Evolutionary conservation across 2,329 filamentous ascomycete genomes (phyloP), one percentile per base, ranked within the genome.

Genomic region (Akanthomyces muscarius): DNA sequence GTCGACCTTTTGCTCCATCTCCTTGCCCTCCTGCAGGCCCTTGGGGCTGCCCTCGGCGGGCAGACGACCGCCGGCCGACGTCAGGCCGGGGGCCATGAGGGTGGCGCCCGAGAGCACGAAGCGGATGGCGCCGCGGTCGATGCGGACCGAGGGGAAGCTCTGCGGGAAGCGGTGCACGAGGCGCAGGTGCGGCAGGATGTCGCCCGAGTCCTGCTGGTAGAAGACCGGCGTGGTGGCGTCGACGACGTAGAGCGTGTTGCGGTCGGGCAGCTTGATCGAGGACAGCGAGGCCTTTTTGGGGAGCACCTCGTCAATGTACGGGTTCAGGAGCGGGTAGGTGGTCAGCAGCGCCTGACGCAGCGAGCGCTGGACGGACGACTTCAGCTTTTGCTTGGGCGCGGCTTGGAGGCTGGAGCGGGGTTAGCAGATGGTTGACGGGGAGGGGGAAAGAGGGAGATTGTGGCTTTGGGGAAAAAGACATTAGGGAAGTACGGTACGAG

Each of bases 11-110:
- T 77, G 75, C 1, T 77, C 75, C 65, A 80, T 71, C 74, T 83
- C 80, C 51, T 76, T 74, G 5, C 75, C 78, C 66, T 77, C 76
- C 55, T 67, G 71, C 41, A 73, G 65, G 64, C 63, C 68, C 70
- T 67, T 71, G 2, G 65, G 71, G 61, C 67, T 73, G 8, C 75
- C 75, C 4, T 78, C 76, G 2, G 85, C 78, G 0, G 95, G 95
- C 70, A 99, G 77, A 54, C 90, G 76, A 0, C 95, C 95, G 0
- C 95, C 95, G 0, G 87, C 77, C 23, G 87, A 92, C 33, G 95
- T 99, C 69, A 99, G 77, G 0, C 95, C 95, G 0, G 95, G 95
- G 1, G 92, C 94, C 95, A 99, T 99, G 66, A 99, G 87, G 16
- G 94, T 92, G 0, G 95, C 95, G 51, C 95, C 95, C 1, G 88